phyloP scores from a whole-genome alignment of 1,284 basidiomycete species.

The Ganoderma meredithae region DNA sequence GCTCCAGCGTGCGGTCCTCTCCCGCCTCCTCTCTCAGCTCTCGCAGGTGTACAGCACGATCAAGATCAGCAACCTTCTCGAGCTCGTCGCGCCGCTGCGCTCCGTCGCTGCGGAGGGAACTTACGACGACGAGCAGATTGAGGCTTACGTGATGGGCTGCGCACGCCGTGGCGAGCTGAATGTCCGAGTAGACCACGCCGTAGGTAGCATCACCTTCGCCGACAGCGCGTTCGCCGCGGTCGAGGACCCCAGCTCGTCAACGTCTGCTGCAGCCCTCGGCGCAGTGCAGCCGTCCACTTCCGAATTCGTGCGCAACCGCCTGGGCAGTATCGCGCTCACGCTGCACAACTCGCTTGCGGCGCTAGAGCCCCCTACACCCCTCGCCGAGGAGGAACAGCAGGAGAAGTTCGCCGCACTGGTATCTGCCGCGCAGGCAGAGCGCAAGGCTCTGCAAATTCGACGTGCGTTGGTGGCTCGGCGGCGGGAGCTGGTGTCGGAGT shows the following conservation, averaged over 20 bases:
- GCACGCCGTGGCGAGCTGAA: conserved; percentile 89
- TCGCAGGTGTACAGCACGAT: conserved; percentile 95
- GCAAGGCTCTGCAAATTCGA: conserved; percentile 79
- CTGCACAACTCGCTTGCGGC: conserved; percentile 74
- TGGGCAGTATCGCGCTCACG: conserved; percentile 77
- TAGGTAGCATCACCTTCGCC: conserved; percentile 86
- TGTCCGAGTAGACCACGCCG: conserved; percentile 91
- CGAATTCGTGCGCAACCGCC: conserved; percentile 77
- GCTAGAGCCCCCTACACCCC: conserved; percentile 53
- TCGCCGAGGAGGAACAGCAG: conserved; percentile 59
- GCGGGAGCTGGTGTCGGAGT: conserved; percentile 88
- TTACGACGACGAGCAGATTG: conserved; percentile 80
- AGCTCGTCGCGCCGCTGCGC: conserved; percentile 80
- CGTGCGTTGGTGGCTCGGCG: conserved; percentile 88
- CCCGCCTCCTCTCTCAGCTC: conserved; percentile 93
- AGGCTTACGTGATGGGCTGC: conserved; percentile 94
- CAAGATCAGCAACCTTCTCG: conserved; percentile 79
- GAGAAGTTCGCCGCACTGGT: conserved; percentile 63
- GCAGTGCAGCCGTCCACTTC: conserved; percentile 74
- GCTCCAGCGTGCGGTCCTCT: conserved; percentile 92
- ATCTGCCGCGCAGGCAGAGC: conserved; percentile 70
- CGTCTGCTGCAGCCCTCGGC: conserved; percentile 45
- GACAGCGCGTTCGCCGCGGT: conserved; percentile 72
- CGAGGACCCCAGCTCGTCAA: conserved; percentile 54
- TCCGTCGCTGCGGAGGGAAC: conserved; percentile 55